Evolutionary conservation across 1,139 yeast species (phyloP).

Genomic region (Lodderomyces theae): DNA sequence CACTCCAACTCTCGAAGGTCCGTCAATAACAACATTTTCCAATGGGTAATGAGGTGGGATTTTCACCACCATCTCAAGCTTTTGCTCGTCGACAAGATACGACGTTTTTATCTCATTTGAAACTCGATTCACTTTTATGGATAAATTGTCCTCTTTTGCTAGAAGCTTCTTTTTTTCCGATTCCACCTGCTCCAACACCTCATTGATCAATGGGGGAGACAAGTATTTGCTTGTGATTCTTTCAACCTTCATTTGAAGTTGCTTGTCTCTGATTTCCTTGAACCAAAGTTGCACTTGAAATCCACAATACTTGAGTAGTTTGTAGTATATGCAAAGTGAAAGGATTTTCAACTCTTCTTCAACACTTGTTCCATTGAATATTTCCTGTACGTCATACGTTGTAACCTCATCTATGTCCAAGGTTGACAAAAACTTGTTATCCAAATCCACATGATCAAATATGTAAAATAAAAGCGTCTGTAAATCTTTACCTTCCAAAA

Average conservation of each 20-base stretch:
- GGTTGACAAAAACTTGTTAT: conserved; percentile 22
- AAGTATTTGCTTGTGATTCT: conserved; percentile 58
- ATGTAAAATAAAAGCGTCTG: conserved; percentile 48
- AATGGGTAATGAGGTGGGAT: conserved; percentile 33
- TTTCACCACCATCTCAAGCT: conserved; percentile 71
- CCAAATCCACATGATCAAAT: conserved; percentile 47
- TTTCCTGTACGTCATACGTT: conserved; percentile 19
- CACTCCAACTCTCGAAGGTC: conserved; percentile 81
- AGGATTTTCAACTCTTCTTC: conserved; percentile 32
- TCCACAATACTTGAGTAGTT: conserved; percentile 58
- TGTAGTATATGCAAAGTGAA: conserved; percentile 55
- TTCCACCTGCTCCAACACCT: conserved; percentile 58
- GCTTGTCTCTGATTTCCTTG: conserved; percentile 56
- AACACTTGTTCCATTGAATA: conserved; percentile 19
- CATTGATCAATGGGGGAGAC: conserved; percentile 61
- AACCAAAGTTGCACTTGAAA: conserved; percentile 74
- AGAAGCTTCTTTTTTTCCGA: conserved; percentile 33
- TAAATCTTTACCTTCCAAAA: conserved; percentile 48
- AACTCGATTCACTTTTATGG: conserved; percentile 57
- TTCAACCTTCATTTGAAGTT: conserved; percentile 56
- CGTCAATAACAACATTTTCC: conserved; percentile 53
- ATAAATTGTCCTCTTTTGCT: conserved; percentile 50
- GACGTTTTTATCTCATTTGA: conserved; percentile 70
- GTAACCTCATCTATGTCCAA: conserved; percentile 15
- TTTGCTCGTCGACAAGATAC: conserved; percentile 84